Evolutionary conservation across 78 protist genomes (phyloP), one percentile per base, ranked within the genome.

Genomic region (Mastigamoeba balamuthi): DNA sequence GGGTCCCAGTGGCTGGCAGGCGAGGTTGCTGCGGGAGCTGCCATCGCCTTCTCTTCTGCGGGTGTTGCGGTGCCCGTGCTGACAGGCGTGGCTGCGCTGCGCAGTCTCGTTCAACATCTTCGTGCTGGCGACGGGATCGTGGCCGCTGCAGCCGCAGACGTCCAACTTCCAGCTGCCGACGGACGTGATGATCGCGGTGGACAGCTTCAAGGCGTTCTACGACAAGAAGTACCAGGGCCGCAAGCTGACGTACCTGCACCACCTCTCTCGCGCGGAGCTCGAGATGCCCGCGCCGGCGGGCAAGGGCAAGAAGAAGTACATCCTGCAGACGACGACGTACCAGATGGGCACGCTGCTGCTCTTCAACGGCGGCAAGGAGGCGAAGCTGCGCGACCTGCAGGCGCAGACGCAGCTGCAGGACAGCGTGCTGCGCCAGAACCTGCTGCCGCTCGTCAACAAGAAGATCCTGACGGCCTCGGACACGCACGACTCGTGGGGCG

Each of bases 51-150:
- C n/a, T n/a, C n/a, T n/a, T n/a, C n/a, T n/a, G n/a, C n/a, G n/a
- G n/a, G n/a, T n/a, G n/a, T n/a, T n/a, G n/a, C n/a, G n/a, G n/a
- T n/a, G n/a, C n/a, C n/a, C n/a, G n/a, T n/a, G n/a, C n/a, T n/a
- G n/a, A n/a, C n/a, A n/a, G n/a, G n/a, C n/a, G n/a, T n/a, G n/a
- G n/a, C n/a, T n/a, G n/a, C n/a, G n/a, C 64, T 58, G 35, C 29
- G 29, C 38, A 81, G 86, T 76, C 30, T 43, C 73, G 30, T 82
- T 92, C 36, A 53, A 74, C 80, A 89, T 92, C 43, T 80, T 85
- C 37, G 95, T 92, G 39, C 80, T 92, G 28, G 86, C 94, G 23
- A 89, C 88, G 73, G 96, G 96, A 58, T 92, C 66, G 74, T 92
- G 96, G 96, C 92, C 91, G 7, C 52, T 70, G 4, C 33, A 75